Conservation (phyloP, 2,329 filamentous ascomycete species). For the Trichoderma asperellum region DNA sequence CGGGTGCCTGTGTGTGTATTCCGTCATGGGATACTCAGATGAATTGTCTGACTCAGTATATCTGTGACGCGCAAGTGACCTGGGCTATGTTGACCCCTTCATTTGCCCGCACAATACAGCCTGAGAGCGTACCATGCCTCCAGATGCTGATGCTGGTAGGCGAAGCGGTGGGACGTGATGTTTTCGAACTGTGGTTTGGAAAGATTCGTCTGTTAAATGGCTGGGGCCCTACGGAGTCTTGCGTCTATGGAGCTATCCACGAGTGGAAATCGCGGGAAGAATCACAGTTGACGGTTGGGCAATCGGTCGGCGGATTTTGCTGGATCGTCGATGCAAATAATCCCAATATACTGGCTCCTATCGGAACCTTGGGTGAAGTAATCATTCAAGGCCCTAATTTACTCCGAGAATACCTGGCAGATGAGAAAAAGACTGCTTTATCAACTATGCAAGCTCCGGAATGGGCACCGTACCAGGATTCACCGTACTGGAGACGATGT, state of each 20-base stretch:
- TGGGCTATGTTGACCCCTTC: conserved; percentile 17
- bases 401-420: conserved; percentile 18
- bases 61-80: not conserved
- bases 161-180: conserved; percentile 12
- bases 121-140: conserved; percentile 1
- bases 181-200: conserved; percentile 18
- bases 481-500: conserved; percentile 2
- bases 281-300: conserved; percentile 13
- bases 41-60: conserved; percentile 2
- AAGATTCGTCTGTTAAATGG: conserved; percentile 8
- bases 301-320: conserved; percentile 17
- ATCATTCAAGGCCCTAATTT: conserved; percentile 23
- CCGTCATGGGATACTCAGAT: conserved; percentile 16
- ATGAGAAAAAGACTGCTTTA: conserved; percentile 4
- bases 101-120: conserved; percentile 10
- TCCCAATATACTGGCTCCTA: conserved; percentile 5
- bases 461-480: conserved; percentile 7
- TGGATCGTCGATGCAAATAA: conserved; percentile 27
- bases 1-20: conserved; percentile 23
- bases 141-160: not conserved
- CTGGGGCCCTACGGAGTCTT: conserved; percentile 21
- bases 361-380: conserved; percentile 22
- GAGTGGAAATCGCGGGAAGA: conserved; percentile 1
- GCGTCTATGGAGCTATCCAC: conserved; percentile 22
- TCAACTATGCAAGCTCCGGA: conserved; percentile 7